phyloP scores from a whole-genome alignment of 176 grass and related monocot genomes.

The Avena insularis region DNA sequence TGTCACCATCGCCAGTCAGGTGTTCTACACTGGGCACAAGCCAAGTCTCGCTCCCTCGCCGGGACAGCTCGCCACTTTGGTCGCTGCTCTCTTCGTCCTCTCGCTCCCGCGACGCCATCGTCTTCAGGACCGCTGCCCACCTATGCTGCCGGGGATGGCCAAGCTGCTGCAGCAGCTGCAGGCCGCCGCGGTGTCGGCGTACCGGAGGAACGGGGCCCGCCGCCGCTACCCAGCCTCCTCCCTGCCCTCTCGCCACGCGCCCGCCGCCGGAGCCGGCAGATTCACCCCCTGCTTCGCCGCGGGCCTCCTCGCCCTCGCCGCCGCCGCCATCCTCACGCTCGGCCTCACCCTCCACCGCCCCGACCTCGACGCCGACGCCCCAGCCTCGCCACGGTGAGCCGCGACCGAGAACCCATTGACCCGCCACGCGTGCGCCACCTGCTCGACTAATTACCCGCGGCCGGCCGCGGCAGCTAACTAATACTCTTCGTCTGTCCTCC shows the following conservation, averaged over 20 bases:
- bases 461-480: not conserved
- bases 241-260: not conserved
- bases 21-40: not conserved
- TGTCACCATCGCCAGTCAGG: not conserved
- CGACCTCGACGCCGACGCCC: not conserved
- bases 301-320: conserved; percentile 44
- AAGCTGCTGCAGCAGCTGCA: conserved; percentile 48
- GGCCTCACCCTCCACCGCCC: conserved; percentile 23
- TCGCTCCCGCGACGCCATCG: not conserved
- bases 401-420: not conserved
- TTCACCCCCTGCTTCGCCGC: conserved; percentile 10
- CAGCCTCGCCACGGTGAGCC: conserved; percentile 44
- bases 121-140: not conserved
- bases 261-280: conserved; percentile 18
- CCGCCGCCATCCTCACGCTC: conserved; percentile 30
- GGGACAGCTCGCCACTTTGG: not conserved
- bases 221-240: conserved; percentile 15
- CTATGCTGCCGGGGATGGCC: conserved; percentile 34
- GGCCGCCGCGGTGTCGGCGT: conserved; percentile 8
- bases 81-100: not conserved
- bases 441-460: not conserved
- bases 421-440: not conserved
- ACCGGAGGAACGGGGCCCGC: conserved; percentile 39
- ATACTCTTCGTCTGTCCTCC: not conserved
- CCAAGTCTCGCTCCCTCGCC: not conserved